Evolutionary conservation across 768 basidiomycete genomes (phyloP).

Genomic region (Rhodotorula sphaerocarpa): DNA sequence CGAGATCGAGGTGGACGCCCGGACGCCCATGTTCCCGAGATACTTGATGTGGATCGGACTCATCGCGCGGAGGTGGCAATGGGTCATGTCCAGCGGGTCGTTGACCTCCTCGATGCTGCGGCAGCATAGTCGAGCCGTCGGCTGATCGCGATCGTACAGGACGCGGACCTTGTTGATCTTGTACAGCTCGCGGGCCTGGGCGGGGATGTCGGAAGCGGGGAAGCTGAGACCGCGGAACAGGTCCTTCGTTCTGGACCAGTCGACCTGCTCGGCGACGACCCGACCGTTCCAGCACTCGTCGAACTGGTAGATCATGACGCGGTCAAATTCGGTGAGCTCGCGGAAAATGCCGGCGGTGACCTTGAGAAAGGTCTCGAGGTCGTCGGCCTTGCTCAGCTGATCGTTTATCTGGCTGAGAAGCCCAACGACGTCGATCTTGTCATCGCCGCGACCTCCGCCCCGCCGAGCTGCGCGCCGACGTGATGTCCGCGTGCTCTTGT

Average conservation of each 20-base stretch:
- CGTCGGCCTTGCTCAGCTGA: constrained; percentile 59
- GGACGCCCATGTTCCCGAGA: constrained; percentile 70
- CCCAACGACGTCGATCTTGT: constrained; percentile 71
- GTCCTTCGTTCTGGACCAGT: constrained; percentile 66
- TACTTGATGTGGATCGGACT: constrained; percentile 76
- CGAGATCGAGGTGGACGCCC: constrained; percentile 77
- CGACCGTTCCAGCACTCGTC: constrained; percentile 40
- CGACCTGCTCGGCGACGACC: constrained; percentile 67
- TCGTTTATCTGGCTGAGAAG: constrained; percentile 73
- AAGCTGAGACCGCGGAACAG: constrained; percentile 65
- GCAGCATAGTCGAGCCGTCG: constrained; percentile 65
- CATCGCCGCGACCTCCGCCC: constrained; percentile 31
- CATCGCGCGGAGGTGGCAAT: constrained; percentile 77
- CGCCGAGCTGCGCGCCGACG: neutral
- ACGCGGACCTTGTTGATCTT: constrained; percentile 67
- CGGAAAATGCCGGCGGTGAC: constrained; percentile 64
- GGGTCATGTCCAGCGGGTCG: constrained; percentile 68
- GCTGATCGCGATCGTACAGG: constrained; percentile 63
- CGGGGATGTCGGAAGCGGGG: constrained; percentile 52
- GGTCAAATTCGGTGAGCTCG: constrained; percentile 72
- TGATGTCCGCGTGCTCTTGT: constrained; percentile 39
- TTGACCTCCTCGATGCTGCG: constrained; percentile 58
- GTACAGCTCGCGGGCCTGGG: constrained; percentile 60
- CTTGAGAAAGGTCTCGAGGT: constrained; percentile 57
- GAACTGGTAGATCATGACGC: constrained; percentile 60